Conservation (phyloP, 257 asterid genomes). For the Jacaranda copaia region DNA sequence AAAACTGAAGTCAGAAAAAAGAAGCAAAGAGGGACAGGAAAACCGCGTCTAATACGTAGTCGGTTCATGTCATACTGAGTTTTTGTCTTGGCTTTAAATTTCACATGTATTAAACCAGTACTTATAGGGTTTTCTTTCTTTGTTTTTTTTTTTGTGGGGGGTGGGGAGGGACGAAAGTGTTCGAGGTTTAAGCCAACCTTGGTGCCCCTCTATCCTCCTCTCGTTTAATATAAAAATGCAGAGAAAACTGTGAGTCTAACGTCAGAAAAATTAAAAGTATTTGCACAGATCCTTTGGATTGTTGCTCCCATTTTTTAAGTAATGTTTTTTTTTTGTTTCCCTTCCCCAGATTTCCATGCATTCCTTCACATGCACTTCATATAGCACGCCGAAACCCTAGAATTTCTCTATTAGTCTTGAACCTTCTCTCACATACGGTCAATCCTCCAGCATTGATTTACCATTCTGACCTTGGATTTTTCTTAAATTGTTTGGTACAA, state of each 20-base stretch:
- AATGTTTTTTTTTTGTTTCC: slow-evolving; percentile 16
- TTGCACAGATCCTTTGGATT: slow-evolving; percentile 47
- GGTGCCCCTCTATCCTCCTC: slow-evolving; percentile 38
- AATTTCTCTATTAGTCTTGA: neutral
- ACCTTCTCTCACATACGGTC: neutral
- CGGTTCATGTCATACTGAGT: slow-evolving; percentile 34
- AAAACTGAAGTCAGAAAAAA: slow-evolving; percentile 25
- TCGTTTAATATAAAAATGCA: slow-evolving; percentile 37
- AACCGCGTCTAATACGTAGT: slow-evolving; percentile 40
- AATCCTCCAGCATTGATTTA: neutral
- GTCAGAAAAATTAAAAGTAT: slow-evolving; percentile 47
- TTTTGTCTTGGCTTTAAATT: neutral
- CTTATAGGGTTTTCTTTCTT: no score
- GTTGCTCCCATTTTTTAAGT: slow-evolving; percentile 30
- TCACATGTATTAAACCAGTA: no score
- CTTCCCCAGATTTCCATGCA: slow-evolving; percentile 54
- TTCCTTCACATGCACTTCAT: slow-evolving; percentile 43
- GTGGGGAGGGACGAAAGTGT: slow-evolving; percentile 23
- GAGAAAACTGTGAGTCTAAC: neutral
- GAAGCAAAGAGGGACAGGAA: slow-evolving; percentile 25
- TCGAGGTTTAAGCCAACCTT: slow-evolving; percentile 59
- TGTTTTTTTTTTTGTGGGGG: neutral
- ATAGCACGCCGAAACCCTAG: slow-evolving; percentile 39
- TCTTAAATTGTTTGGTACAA: no score
- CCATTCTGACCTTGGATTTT: neutral